Conservation (phyloP, 257 asterid genomes). For the Thymus quinquecostatus region DNA sequence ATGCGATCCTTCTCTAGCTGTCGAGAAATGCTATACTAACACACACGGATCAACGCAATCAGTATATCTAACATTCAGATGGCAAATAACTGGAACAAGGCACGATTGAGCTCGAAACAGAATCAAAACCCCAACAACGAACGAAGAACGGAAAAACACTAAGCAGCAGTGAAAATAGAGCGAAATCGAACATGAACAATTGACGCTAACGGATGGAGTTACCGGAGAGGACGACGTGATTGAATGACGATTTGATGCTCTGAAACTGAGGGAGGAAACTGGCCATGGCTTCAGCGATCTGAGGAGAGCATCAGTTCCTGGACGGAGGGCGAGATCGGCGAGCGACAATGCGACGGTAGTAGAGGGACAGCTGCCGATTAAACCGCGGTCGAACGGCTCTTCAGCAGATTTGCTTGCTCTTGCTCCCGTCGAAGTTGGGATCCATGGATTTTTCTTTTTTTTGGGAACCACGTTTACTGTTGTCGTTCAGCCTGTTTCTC, state of each 20-base stretch:
- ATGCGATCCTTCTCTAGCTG: not conserved
- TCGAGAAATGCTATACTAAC: conserved; percentile 8
- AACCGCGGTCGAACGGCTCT: not conserved
- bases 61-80: conserved; percentile 8
- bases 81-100: not conserved
- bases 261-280: conserved; percentile 95
- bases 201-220: conserved; percentile 21
- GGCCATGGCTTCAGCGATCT: conserved; percentile 71
- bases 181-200: conserved; percentile 13
- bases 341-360: conserved; percentile 27
- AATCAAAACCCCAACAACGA: not conserved
- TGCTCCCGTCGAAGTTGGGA: conserved; percentile 20
- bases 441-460: conserved; percentile 14
- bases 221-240: conserved; percentile 91
- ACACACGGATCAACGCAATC: conserved; percentile 26
- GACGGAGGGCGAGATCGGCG: conserved; percentile 46
- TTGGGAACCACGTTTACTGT: conserved; percentile 21
- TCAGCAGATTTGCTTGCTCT: conserved; percentile 32
- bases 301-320: conserved; percentile 46
- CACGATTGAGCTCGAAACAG: not conserved
- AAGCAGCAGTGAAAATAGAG: conserved; percentile 11
- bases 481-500: conserved; percentile 15
- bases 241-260: conserved; percentile 76
- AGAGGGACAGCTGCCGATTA: conserved; percentile 26
- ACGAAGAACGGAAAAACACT: not conserved